Evolutionary conservation across 352 stramenopile species (phyloP), one percentile per base, ranked within the genome.

Genomic region (Pythium monospermum): DNA sequence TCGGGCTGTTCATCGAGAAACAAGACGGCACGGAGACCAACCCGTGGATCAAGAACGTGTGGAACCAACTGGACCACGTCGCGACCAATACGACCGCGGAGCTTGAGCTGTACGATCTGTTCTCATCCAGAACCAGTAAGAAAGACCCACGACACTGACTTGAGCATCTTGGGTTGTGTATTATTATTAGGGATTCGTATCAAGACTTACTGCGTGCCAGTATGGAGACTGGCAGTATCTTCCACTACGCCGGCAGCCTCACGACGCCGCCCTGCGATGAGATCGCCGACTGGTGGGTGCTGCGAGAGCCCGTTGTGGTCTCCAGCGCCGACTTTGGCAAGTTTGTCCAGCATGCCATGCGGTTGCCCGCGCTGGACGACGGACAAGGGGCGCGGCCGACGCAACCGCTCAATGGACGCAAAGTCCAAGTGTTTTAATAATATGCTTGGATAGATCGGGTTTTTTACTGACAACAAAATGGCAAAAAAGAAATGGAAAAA

Each of bases 161-260:
- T n/a, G n/a, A n/a, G n/a, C n/a, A n/a, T n/a, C n/a, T n/a, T n/a
- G n/a, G n/a, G n/a, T n/a, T n/a, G n/a, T n/a, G n/a, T n/a, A n/a
- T n/a, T n/a, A n/a, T n/a, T n/a, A n/a, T n/a, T n/a, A n/a, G n/a
- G n/a, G n/a, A n/a, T n/a, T n/a, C n/a, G n/a, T n/a, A n/a, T n/a
- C n/a, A n/a, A n/a, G 66, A 87, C 27, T 10, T 81, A 51, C 56
- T 87, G 22, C 81, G 70, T 32, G 42, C 46, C 6, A 54, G 80
- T n/a, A 63, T 87, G 8, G 42, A 53, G n/a, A 69, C 61, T 31
- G 85, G 69, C 50, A 69, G 83, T 47, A 30, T 88, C 19, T 82
- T 85, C 63, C 79, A 82, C 61, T 83, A 85, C 61, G 60, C 53
- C n/a, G 74, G 74, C 21, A 82, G 69, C 22, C 52, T 85, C 16